phyloP scores from a whole-genome alignment of 2,329 filamentous ascomycete species.

The Pseudofabraea citricarpa region DNA sequence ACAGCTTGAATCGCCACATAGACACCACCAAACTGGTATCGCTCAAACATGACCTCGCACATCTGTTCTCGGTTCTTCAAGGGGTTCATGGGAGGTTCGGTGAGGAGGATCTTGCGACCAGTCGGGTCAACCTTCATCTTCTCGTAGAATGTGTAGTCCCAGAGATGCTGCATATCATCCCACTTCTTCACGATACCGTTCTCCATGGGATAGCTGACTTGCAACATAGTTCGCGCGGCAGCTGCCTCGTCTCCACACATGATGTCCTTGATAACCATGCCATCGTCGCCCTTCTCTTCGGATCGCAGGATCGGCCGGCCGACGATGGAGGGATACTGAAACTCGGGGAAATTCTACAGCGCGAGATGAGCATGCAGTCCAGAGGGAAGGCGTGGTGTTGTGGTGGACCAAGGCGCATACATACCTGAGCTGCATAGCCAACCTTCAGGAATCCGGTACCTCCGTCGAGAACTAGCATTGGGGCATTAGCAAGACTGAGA shows the following conservation, averaged over 20 bases:
- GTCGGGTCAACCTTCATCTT: conserved; percentile 91
- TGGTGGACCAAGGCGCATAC: conserved; percentile 34
- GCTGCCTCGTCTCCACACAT: conserved; percentile 99
- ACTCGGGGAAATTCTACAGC: conserved; percentile 95
- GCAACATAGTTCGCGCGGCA: conserved; percentile 91
- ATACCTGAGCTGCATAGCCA: conserved; percentile 87
- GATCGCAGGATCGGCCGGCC: conserved; percentile 95
- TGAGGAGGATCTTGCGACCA: conserved; percentile 94
- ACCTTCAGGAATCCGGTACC: conserved; percentile 99
- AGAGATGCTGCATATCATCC: conserved; percentile 99
- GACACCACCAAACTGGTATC: conserved; percentile 92
- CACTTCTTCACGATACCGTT: conserved; percentile 99
- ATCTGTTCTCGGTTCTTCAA: conserved; percentile 96
- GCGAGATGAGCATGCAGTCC: conserved; percentile 9
- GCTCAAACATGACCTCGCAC: conserved; percentile 99
- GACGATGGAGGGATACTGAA: conserved; percentile 97
- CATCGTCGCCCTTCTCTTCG: conserved; percentile 69
- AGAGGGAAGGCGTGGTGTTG: neutral
- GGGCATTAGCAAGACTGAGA: conserved; percentile 14
- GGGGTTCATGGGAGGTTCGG: conserved; percentile 97
- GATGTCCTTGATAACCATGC: conserved; percentile 87
- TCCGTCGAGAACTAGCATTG: conserved; percentile 83
- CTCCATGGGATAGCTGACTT: conserved; percentile 99
- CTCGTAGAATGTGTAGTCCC: conserved; percentile 98
- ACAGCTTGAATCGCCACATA: conserved; percentile 98